Evolutionary conservation across 352 stramenopile genomes (phyloP), one percentile per base, ranked within the genome.

Genomic region (Phytophthora constricta): DNA sequence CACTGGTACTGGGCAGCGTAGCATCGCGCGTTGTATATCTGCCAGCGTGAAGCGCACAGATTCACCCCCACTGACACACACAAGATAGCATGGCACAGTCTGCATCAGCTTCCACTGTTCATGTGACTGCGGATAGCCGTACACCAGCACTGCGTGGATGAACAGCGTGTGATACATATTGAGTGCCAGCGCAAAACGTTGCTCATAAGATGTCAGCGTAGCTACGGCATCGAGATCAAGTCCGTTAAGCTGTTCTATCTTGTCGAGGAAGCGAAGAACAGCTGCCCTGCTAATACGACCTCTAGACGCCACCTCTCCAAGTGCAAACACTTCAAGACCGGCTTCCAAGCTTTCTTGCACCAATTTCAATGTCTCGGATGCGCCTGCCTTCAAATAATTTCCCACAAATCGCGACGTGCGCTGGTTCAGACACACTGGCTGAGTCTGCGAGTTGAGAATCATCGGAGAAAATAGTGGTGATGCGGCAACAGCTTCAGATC

Each of bases 121-220:
- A 59, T 85, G 82, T 43, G 65, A 89, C 70, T 74, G 89, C 55
- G 60, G 61, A 49, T 85, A 72, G 28, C 69, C 61, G 39, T 77
- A 84, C 5, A 77, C 23, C 14, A 82, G 46, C 48, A 74, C 53
- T 0, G 86, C 76, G 81, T 98, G 92, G 33, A 97, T 85, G 22
- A 92, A 87, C 33, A 98, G 80, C 17, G 84, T 70, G 62, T 98
- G 92, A 63, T 97, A 98, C 5, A 98, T 23, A 60, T 98, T 98
- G 25, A 98, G 57, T 31, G 92, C 93, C 31, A 98, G 93, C 16
- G 81, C 83, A 10, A 94, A 53, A 9, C 68, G 68, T 28, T 72
- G 57, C 23, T 65, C 74, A 31, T 80, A 65, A 1, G 61, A 68
- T 20, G 68, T 43, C 26, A 73, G 51, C 2, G 41, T 26, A 10